These are phyloP conservation scores for Pyronema domesticum DNA, from an alignment of 495 filamentous ascomycete genomes.

Conservation along the genomic window DNA sequence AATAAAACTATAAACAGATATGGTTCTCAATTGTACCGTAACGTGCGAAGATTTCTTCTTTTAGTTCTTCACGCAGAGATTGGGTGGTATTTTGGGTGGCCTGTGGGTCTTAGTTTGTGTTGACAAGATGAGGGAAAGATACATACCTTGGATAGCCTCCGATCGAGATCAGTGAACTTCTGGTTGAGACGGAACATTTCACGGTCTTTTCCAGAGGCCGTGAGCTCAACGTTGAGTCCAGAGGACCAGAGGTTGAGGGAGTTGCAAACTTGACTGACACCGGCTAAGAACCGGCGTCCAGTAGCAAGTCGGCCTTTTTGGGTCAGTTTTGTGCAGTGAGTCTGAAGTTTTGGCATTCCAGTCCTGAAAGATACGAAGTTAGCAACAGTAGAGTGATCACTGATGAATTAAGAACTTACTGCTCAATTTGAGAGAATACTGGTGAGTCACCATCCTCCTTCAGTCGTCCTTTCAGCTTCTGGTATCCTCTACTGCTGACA, in stretches of 20 bases:
- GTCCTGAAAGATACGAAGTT: constrained; percentile 11
- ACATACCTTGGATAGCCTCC: constrained; percentile 31
- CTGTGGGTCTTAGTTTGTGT: neutral
- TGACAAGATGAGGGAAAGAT: neutral
- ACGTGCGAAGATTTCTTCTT: constrained; percentile 12
- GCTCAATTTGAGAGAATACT: constrained; percentile 31
- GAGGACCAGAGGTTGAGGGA: constrained; percentile 37
- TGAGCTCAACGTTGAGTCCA: neutral
- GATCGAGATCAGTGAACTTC: constrained; percentile 28
- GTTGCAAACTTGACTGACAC: constrained; percentile 33
- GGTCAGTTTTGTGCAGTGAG: constrained; percentile 38
- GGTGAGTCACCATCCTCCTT: constrained; percentile 31
- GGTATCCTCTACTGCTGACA: constrained; percentile 39
- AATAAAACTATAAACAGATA: neutral
- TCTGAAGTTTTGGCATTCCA: constrained; percentile 39
- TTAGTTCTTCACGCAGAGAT: constrained; percentile 13
- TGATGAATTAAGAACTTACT: constrained; percentile 22
- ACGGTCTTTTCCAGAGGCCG: neutral
- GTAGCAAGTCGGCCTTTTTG: constrained; percentile 30
- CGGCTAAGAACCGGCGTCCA: constrained; percentile 32
- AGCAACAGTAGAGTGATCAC: neutral
- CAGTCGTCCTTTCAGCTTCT: constrained; percentile 40
- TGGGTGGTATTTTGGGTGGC: constrained; percentile 10
- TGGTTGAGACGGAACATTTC: constrained; percentile 1
- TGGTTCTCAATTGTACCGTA: constrained; percentile 8